Percentiles rank a stretch among this genome's conserved stretches.
Conservation (phyloP, 495 filamentous ascomycete species). For the Aspergillus sparsus region DNA sequence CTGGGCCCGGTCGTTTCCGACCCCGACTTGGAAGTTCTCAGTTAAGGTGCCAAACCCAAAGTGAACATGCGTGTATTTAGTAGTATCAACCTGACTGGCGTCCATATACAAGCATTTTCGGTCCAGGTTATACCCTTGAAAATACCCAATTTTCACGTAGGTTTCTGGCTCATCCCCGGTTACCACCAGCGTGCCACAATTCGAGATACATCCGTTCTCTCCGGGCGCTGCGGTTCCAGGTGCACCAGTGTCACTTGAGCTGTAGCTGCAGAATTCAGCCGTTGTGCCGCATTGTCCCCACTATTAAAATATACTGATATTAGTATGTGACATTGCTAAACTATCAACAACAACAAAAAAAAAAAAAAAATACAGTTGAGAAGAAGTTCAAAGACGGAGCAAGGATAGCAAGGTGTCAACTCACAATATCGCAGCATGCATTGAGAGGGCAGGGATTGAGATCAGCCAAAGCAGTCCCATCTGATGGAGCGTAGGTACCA, state of each 20-base stretch:
- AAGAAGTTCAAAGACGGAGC: too few relatives aligned
- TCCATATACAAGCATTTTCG: conserved; percentile 29
- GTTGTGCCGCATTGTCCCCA: conserved; percentile 43
- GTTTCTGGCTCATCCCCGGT: neutral
- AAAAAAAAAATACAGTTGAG: too few relatives aligned
- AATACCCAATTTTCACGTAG: conserved; percentile 1
- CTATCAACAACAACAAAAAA: too few relatives aligned
- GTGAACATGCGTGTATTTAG: conserved; percentile 45
- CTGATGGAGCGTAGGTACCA: conserved; percentile 30
- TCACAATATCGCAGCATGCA: conserved; percentile 34
- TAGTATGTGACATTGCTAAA: too few relatives aligned
- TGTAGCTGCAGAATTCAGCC: conserved; percentile 45
- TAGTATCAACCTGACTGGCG: conserved; percentile 20
- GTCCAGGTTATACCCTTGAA: conserved; percentile 7
- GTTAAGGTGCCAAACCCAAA: conserved; percentile 45
- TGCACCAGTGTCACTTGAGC: conserved; percentile 29
- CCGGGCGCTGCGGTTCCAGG: conserved; percentile 37
- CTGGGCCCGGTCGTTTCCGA: conserved; percentile 21
- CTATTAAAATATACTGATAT: too few relatives aligned
- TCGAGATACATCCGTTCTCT: conserved; percentile 32
- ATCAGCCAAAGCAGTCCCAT: conserved; percentile 29
- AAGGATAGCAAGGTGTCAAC: too few relatives aligned
- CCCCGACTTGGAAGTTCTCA: conserved; percentile 25
- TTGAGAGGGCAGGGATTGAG: conserved; percentile 35
- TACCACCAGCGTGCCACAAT: conserved; percentile 1